These are phyloP conservation scores for Ceratobasidium sp. DNA, from an alignment of 1,284 basidiomycete species.

Conservation along the genomic window DNA sequence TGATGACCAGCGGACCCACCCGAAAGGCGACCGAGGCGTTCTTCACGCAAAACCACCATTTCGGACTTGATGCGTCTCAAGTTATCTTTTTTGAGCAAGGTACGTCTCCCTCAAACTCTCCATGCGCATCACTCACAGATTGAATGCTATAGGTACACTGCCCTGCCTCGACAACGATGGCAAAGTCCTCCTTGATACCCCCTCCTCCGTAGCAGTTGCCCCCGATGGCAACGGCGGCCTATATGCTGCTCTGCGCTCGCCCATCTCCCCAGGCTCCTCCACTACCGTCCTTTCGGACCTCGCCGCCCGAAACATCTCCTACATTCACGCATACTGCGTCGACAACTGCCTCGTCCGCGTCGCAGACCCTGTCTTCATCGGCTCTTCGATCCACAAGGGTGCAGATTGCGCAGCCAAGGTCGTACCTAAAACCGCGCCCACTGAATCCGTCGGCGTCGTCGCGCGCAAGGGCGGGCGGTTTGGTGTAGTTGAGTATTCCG, in stretches of 20 bases:
- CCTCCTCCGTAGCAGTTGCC: slow-evolving; percentile 87
- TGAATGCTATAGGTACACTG: slow-evolving; percentile 74
- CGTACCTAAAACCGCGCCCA: slow-evolving; percentile 88
- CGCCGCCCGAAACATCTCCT: slow-evolving; percentile 80
- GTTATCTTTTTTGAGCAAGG: slow-evolving; percentile 99
- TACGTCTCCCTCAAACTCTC: slow-evolving; percentile 58
- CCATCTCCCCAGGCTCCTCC: slow-evolving; percentile 73
- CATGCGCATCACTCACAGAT: slow-evolving; percentile 7
- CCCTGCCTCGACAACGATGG: slow-evolving; percentile 96
- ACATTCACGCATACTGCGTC: slow-evolving; percentile 96
- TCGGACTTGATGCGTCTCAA: slow-evolving; percentile 85
- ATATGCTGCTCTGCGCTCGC: slow-evolving; percentile 90
- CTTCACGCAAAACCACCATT: slow-evolving; percentile 84
- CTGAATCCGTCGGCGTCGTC: slow-evolving; percentile 96
- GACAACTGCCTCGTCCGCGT: slow-evolving; percentile 99
- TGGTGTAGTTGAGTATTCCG: slow-evolving; percentile 97
- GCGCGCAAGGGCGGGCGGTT: slow-evolving; percentile 86
- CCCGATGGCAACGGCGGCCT: slow-evolving; percentile 99
- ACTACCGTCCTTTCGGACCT: slow-evolving; percentile 90
- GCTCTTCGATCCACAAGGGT: slow-evolving; percentile 88
- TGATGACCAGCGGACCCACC: slow-evolving; percentile 99
- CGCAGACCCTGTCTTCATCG: slow-evolving; percentile 96
- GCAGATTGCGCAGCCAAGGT: slow-evolving; percentile 96
- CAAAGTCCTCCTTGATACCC: slow-evolving; percentile 89
- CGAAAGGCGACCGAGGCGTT: slow-evolving; percentile 88